Base-by-base conservation (phyloP, 352 stramenopile species). In the Globisporangium nunn region DNA sequence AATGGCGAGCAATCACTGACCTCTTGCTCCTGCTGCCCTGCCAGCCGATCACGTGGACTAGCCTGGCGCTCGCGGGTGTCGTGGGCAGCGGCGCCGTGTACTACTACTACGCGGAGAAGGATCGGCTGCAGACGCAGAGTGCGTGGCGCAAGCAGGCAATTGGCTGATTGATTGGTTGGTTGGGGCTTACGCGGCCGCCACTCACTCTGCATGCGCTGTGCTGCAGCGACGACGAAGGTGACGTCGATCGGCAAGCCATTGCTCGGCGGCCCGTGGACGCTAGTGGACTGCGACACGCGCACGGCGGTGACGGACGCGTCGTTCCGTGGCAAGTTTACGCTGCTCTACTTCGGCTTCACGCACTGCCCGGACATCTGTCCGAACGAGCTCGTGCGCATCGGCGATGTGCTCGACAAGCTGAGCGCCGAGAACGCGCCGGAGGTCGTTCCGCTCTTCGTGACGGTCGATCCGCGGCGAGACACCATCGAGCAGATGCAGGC, bases 301-400 rank as follows among this genome's bases (percentile, higher is more conserved):
- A 71, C 63, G 18, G 85, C 85, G 6, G 85, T 97, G 40, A 98
- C 91, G 29, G 88, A 98, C 66, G 87, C 84, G 40, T 85, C 85
- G 62, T 98, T 90, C 66, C 72, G 68, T 47, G 96, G 97, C 62
- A 94, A 98, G 67, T 98, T 96, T 78, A 87, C 93, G 57, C 77
- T 99, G 44, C 74, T 99, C 28, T 99, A 99, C 86, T 99, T 99
- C 87, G 97, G 97, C 63, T 99, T 99, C 80, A 98, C 96, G 58
- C 91, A 98, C 64, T 99, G 97, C 74, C 97, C 97, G 4, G 97
- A 99, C 72, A 99, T 99, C 70, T 99, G 97, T 64, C 97, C 97
- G 14, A 98, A 97, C 33, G 97, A 99, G 78, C 92, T 99, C 61
- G 91, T 99, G 53, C 98, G 98, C 66, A 90, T 99, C 29, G 95